Evolutionary conservation across 495 filamentous ascomycete genomes (phyloP).

Genomic region (Penicillium coffeae): DNA sequence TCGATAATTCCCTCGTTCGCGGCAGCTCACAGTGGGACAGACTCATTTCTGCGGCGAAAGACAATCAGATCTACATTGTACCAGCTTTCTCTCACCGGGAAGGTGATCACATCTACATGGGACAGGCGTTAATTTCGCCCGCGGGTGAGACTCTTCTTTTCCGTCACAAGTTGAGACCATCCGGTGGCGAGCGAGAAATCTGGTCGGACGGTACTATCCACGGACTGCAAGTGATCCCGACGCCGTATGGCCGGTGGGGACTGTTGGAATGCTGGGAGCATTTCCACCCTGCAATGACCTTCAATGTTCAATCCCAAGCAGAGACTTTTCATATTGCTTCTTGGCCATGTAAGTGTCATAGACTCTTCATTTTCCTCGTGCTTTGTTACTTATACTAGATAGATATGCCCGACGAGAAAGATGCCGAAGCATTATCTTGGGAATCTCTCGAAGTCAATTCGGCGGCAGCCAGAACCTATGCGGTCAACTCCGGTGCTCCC

Average conservation of each 20-base stretch:
- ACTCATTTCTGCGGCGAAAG: no score
- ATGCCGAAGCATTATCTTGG: no score
- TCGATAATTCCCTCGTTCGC: background rate
- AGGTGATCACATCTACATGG: background rate
- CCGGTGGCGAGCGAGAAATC: background rate
- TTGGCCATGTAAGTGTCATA: no score
- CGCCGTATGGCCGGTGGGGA: background rate
- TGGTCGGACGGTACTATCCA: background rate
- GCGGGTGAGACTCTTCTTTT: background rate
- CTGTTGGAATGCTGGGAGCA: background rate
- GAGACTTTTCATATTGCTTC: conserved; percentile 1
- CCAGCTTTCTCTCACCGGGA: background rate
- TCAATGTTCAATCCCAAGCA: background rate
- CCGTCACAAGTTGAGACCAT: background rate
- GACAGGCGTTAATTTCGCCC: background rate
- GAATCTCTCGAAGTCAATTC: no score
- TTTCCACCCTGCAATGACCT: background rate
- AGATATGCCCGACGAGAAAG: no score
- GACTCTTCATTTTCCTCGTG: no score
- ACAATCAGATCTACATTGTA: no score
- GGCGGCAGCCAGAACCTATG: no score
- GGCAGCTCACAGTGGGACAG: no score
- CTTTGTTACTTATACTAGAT: no score
- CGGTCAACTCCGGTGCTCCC: no score
- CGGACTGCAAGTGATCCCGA: background rate